phyloP scores from a whole-genome alignment of 2,329 filamentous ascomycete genomes.

The Fusarium penzigii region DNA sequence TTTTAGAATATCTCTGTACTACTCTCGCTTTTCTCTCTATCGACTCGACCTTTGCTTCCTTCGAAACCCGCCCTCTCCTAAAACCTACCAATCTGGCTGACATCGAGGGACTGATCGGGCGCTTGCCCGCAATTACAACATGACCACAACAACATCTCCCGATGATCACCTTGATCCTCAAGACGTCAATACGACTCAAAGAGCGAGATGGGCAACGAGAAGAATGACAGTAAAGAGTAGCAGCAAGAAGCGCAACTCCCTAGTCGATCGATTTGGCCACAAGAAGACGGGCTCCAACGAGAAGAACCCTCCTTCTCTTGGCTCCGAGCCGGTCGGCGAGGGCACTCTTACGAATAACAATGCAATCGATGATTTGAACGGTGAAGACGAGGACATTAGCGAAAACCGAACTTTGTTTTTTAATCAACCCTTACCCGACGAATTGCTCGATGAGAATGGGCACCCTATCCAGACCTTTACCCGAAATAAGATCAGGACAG shows the following conservation, averaged over 20 bases:
- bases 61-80: slow-evolving; percentile 16
- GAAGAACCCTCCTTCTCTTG: slow-evolving; percentile 59
- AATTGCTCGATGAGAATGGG: slow-evolving; percentile 79
- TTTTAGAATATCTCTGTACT: slow-evolving; percentile 26
- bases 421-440: slow-evolving; percentile 76
- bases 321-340: slow-evolving; percentile 26
- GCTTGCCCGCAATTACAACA: slow-evolving; percentile 39
- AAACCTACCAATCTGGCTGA: slow-evolving; percentile 38
- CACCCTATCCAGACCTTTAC: slow-evolving; percentile 69
- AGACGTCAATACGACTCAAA: slow-evolving; percentile 54
- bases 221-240: slow-evolving; percentile 76
- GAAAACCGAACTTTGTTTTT: slow-evolving; percentile 72
- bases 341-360: slow-evolving; percentile 30
- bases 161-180: slow-evolving; percentile 30
- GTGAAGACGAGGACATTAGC: slow-evolving; percentile 41
- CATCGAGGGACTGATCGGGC: slow-evolving; percentile 40
- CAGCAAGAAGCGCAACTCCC: slow-evolving; percentile 75
- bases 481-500: slow-evolving; percentile 95
- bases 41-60: slow-evolving; percentile 5
- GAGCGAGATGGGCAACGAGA: slow-evolving; percentile 95
- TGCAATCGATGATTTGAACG: slow-evolving; percentile 31
- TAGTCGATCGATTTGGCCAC: slow-evolving; percentile 75
- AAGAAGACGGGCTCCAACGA: slow-evolving; percentile 62
- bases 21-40: slow-evolving; percentile 6
- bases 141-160: slow-evolving; percentile 36